Percentiles rank a stretch among this genome's conserved stretches.
These are phyloP conservation scores for Aegilops tauschii DNA, from an alignment of 176 grass and related monocot species.

Conservation along the genomic window DNA sequence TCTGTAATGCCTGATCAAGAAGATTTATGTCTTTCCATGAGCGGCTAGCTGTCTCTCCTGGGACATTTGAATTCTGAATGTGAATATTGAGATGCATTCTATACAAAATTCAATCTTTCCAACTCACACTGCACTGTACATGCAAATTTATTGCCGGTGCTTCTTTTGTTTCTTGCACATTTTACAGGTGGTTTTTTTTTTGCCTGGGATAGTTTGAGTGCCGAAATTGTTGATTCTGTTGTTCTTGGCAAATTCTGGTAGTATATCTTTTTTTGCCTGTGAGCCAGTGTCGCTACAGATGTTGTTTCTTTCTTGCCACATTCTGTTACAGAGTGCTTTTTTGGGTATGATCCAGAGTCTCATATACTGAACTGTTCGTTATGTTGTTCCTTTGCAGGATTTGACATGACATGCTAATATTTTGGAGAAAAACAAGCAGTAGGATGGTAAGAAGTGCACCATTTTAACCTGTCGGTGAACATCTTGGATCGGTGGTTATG, in stretches of 20 bases:
- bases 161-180: too few species aligned
- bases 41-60: background rate
- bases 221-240: background rate
- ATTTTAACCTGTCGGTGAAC: too few species aligned
- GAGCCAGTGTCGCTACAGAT: background rate
- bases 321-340: background rate
- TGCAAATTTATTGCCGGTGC: too few species aligned
- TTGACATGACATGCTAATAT: slow-evolving; percentile 70
- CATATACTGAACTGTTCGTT: background rate
- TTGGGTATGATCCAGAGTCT: background rate
- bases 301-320: background rate
- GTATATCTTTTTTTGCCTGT: background rate
- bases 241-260: background rate
- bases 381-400: slow-evolving; percentile 56
- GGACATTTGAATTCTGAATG: background rate
- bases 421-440: slow-evolving; percentile 90
- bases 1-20: background rate
- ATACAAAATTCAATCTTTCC: too few species aligned
- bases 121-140: background rate
- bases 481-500: too few species aligned
- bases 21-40: background rate
- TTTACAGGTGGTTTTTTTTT: too few species aligned
- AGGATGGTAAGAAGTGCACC: too few species aligned
- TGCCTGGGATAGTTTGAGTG: too few species aligned
- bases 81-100: too few species aligned